These are phyloP conservation scores for Lathyrus aphaca DNA, from an alignment of 306 rosid genomes.

Conservation along the genomic window DNA sequence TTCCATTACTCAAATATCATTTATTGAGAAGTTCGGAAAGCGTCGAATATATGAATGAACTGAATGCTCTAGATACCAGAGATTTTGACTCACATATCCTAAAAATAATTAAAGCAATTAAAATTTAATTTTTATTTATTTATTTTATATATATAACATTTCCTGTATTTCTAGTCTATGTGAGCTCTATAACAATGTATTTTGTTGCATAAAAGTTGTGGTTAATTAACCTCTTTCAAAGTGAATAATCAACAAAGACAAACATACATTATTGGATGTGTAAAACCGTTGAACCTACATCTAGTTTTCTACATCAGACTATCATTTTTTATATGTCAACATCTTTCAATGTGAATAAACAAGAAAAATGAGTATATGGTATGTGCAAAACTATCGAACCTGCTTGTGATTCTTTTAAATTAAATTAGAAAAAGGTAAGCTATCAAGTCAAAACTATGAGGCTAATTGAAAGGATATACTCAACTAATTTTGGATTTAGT, in stretches of 20 bases:
- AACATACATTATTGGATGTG: neutral
- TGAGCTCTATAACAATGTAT: too few relatives aligned
- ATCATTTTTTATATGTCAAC: neutral
- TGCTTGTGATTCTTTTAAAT: neutral
- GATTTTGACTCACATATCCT: too few relatives aligned
- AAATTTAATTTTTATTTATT: too few relatives aligned
- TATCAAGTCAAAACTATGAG: neutral
- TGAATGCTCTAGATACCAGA: too few relatives aligned
- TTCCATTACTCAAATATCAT: too few relatives aligned
- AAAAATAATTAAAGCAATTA: too few relatives aligned
- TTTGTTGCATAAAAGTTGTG: too few relatives aligned
- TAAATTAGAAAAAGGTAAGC: neutral
- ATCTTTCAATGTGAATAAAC: slow-evolving; percentile 6
- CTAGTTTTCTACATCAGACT: neutral
- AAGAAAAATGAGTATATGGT: neutral
- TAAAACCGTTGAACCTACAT: neutral
- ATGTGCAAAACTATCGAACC: neutral
- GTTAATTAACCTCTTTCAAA: neutral
- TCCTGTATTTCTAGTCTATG: too few relatives aligned
- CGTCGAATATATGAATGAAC: too few relatives aligned
- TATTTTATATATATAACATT: too few relatives aligned
- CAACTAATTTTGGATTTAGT: neutral
- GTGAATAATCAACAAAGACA: neutral
- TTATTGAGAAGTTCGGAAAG: too few relatives aligned
- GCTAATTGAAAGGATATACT: neutral